Base-by-base conservation (phyloP, 2,329 filamentous ascomycete genomes). In the Colletotrichum cuscutae region DNA sequence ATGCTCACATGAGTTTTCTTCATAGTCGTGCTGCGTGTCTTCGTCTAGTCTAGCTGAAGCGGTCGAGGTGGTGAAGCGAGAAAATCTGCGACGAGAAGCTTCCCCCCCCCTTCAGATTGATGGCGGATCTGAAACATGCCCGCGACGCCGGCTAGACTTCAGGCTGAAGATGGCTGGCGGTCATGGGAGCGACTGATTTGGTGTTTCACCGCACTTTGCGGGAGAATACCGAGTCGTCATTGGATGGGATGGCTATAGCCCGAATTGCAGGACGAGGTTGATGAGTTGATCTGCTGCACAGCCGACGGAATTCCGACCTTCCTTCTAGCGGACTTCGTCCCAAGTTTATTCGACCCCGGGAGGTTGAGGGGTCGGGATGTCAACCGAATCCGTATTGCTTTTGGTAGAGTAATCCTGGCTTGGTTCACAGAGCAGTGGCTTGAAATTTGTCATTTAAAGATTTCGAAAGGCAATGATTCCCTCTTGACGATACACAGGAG, bases 121-220 rank as follows among this genome's bases (percentile, higher is more conserved):
- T 46, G 58, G 59, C 37, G 46, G 32, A 32, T 70, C 52, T 73
- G 71, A 73, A 73, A 73, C 71, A 67, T 56, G 68, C 66, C 71
- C 71, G 71, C 68, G 71, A 73, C 71, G 52, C 61, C 61, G 68
- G 68, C 52, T 72, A 49, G 26, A 65, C 53, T 69, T 69, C 70
- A 70, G 59, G 65, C 60, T 72, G 54, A 54, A 60, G 28, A 42
- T 22, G 32, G 26, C 54, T 13, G 60, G 65, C 35, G 32, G 60
- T 57, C 66, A 64, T 37, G 54, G 54, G 66, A 37, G 60, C 54
- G 60, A 60, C 15, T 35, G 26, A 53, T 60, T 59, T 64, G n/a
- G 59, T 52, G 69, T 72, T 72, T 72, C 69, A 72, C 53, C 13
- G 42, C 58, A 30, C 37, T 30, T 22, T 62, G 42, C n/a, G 26